Evolutionary conservation across 441 rosid genomes (phyloP), one percentile per base, ranked within the genome.

Genomic region (Sinapis alba): DNA sequence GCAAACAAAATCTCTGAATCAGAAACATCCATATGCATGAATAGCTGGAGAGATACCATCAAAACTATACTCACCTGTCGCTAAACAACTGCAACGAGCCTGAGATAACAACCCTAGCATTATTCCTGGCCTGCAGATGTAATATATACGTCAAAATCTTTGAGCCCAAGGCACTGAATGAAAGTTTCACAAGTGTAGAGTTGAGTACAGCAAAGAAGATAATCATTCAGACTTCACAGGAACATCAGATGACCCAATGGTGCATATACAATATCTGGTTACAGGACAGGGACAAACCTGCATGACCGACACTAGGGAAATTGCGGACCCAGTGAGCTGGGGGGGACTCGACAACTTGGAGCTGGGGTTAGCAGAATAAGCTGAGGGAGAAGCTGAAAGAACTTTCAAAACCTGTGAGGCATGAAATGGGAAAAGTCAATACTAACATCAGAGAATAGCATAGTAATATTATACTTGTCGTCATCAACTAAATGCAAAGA

Each of bases 301-400:
- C 86, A 90, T 64, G 32, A 89, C 87, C 15, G 98, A 94, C 67
- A 92, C 93, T 73, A 92, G 81, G 0, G 98, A 92, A 73, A 92
- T 86, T 36, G 88, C 62, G 73, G 89, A 80, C 74, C 96, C 97
- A 65, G 86, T 85, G 13, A 90, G 88, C 59, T 78, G 85, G 1
- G 97, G 97, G 9, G 95, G 90, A 66, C 69, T 86, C 19, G 85
- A 80, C 84, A 92, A 71, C 84, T 87, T 86, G 43, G 96, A 80
- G 57, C 62, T 85, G 4, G 93, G 97, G 61, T 92, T 84, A 13
- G 95, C 95, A 75, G 95, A 90, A 82, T 94, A 92, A 11, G 97
- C 92, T 12, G 94, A 83, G 36, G 92, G 86, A 75, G 97, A 90
- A 23, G 97, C 93, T 6, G 96, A 87, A n/a, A 90, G 94, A 51